These are phyloP conservation scores for Aspergillus terreus DNA, from an alignment of 2,329 filamentous ascomycete genomes.

Conservation along the genomic window DNA sequence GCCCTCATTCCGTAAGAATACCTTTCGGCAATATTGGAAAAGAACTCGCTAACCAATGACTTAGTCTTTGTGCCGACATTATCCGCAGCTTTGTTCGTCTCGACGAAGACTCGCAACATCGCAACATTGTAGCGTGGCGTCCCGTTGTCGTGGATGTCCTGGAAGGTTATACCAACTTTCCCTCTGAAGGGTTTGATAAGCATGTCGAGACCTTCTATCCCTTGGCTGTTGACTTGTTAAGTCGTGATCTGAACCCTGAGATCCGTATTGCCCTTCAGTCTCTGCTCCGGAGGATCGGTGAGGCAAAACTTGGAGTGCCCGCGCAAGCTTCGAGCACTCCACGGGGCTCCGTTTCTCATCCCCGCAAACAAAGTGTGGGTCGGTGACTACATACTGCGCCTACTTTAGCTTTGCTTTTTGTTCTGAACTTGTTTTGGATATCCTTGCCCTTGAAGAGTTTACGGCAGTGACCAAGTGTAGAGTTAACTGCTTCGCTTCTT, in stretches of 20 bases:
- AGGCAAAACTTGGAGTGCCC: slow-evolving; percentile 58
- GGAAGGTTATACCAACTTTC: slow-evolving; percentile 86
- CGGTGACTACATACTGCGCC: slow-evolving; percentile 12
- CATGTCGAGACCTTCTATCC: slow-evolving; percentile 84
- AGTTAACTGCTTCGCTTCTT: slow-evolving; percentile 14
- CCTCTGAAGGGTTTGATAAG: slow-evolving; percentile 70
- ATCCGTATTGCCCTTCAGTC: slow-evolving; percentile 73
- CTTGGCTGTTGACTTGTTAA: slow-evolving; percentile 74
- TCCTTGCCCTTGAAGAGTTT: slow-evolving; percentile 23
- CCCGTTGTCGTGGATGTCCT: slow-evolving; percentile 96
- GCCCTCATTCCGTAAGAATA: slow-evolving; percentile 74
- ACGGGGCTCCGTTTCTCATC: slow-evolving; percentile 33
- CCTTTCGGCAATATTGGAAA: neutral
- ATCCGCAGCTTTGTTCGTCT: slow-evolving; percentile 78
- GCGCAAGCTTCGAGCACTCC: slow-evolving; percentile 29
- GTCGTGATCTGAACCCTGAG: slow-evolving; percentile 75
- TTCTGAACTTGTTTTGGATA: slow-evolving; percentile 26
- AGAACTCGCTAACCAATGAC: neutral
- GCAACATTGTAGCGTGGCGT: slow-evolving; percentile 95
- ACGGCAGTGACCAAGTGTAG: slow-evolving; percentile 18
- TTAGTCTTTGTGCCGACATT: slow-evolving; percentile 82
- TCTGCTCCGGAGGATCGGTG: slow-evolving; percentile 77
- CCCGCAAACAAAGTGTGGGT: slow-evolving; percentile 27
- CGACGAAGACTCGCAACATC: slow-evolving; percentile 93
- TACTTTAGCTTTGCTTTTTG: slow-evolving; percentile 1